A percentile compares a stretch with the other conserved stretches of the same genome.
Evolutionary conservation across 2,329 filamentous ascomycete genomes (phyloP).

Genomic region (Trichoderma hamatum): DNA sequence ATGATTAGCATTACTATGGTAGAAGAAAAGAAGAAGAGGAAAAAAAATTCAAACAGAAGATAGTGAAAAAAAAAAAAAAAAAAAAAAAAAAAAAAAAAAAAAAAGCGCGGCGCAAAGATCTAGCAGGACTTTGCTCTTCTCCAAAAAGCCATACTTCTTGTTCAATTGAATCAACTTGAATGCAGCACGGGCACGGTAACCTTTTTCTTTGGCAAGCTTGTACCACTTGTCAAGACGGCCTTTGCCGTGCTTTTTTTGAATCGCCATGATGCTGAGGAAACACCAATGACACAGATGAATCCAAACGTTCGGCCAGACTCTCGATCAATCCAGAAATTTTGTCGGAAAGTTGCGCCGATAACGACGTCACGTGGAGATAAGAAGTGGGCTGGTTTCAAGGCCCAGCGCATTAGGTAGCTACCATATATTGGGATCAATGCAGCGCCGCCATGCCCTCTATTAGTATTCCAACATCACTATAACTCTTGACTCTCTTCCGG

Average conservation of each 20-base stretch:
- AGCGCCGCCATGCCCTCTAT: constrained; percentile 1
- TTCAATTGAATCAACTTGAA: constrained; percentile 99
- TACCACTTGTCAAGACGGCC: constrained; percentile 99
- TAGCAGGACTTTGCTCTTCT: constrained; percentile 93
- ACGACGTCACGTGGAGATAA: constrained; percentile 43
- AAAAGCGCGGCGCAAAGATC: constrained; percentile 89
- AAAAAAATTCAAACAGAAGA: not conserved
- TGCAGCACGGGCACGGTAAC: constrained; percentile 90
- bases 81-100: not conserved
- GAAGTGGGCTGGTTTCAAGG: not conserved
- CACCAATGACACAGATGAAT: not conserved
- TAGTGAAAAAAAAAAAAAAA: not conserved
- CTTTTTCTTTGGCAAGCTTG: constrained; percentile 97
- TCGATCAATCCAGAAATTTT: constrained; percentile 42
- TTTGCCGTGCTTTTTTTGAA: constrained; percentile 99
- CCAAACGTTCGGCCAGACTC: constrained; percentile 25
- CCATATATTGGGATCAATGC: constrained; percentile 12
- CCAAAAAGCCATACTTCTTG: constrained; percentile 98
- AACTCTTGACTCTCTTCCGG: not conserved
- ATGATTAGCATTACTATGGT: not conserved
- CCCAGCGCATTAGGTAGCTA: not conserved
- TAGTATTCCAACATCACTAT: not conserved
- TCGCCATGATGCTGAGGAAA: constrained; percentile 67
- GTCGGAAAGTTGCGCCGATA: constrained; percentile 35
- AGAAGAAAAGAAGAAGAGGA: not conserved